A percentile compares a stretch with the other conserved stretches of the same genome.
Conservation (phyloP, 106 monocot species). For the Allium fistulosum region DNA sequence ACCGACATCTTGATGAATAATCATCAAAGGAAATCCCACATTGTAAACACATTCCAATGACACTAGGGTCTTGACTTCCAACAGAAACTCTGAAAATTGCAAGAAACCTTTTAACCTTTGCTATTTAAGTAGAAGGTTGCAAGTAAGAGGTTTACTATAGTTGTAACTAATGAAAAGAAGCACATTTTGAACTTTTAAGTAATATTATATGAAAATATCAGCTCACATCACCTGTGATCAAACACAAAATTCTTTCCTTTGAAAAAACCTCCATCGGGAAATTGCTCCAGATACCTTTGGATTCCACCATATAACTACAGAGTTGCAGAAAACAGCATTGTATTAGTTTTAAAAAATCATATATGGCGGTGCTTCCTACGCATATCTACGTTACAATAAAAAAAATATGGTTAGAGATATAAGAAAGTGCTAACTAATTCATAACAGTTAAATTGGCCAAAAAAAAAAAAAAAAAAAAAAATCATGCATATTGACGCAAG, state of each 20-base stretch:
- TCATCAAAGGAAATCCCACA: conserved; percentile 80
- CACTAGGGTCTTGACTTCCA: conserved; percentile 52
- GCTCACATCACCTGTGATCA: conserved; percentile 69
- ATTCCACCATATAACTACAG: conserved; percentile 88
- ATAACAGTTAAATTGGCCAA: no score
- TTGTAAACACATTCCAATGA: conserved; percentile 61
- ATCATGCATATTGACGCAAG: no score
- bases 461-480: no score
- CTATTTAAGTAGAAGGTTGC: no score
- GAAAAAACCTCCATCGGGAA: conserved; percentile 91
- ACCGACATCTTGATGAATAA: conserved; percentile 81
- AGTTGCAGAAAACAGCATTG: neutral
- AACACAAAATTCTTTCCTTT: conserved; percentile 99
- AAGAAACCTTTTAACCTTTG: neutral
- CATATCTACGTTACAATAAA: no score
- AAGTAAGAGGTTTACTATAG: no score
- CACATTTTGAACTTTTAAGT: neutral
- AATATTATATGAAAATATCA: neutral
- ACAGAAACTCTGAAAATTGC: conserved; percentile 63
- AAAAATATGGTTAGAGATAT: no score
- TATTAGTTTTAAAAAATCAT: no score
- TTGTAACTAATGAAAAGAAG: neutral
- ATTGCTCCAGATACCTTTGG: conserved; percentile 90
- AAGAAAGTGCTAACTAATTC: no score
- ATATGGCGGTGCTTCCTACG: no score